phyloP scores from a whole-genome alignment of 306 rosid genomes.

The Malus orientalis region DNA sequence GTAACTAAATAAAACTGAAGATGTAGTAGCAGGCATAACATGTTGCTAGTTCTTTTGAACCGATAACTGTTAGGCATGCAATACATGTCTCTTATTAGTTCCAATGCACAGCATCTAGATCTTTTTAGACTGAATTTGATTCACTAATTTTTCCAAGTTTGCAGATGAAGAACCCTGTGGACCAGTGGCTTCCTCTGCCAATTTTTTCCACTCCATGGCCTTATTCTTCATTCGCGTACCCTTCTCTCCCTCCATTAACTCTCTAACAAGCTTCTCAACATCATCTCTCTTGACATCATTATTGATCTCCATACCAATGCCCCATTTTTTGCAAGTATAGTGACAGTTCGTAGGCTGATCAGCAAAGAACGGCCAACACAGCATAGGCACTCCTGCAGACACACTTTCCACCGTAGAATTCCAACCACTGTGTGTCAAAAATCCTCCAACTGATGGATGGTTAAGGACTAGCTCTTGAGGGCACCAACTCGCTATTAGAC shows the following conservation, averaged over 20 bases:
- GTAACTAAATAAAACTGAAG: no score
- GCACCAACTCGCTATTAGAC: conserved; percentile 10
- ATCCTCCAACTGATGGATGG: conserved; percentile 12
- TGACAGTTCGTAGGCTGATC: not conserved
- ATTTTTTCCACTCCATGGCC: not conserved
- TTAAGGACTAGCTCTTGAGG: conserved; percentile 14
- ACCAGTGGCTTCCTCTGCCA: not conserved
- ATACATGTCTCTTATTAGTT: no score
- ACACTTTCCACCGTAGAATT: not conserved
- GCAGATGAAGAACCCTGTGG: not conserved
- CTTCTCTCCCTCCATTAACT: not conserved
- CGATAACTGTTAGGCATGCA: no score
- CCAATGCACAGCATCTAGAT: not conserved
- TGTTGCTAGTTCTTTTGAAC: no score
- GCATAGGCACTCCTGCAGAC: conserved; percentile 1
- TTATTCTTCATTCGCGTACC: not conserved
- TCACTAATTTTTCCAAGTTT: not conserved
- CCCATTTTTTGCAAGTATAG: not conserved
- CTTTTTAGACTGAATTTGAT: not conserved
- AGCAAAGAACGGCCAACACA: not conserved
- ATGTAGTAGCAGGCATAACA: no score
- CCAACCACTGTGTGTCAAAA: conserved; percentile 14
- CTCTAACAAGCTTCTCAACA: not conserved
- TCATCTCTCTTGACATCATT: not conserved
- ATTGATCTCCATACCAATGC: not conserved